These are phyloP conservation scores for Drosera capensis DNA, from an alignment of 148 eudicot species.

Conservation along the genomic window DNA sequence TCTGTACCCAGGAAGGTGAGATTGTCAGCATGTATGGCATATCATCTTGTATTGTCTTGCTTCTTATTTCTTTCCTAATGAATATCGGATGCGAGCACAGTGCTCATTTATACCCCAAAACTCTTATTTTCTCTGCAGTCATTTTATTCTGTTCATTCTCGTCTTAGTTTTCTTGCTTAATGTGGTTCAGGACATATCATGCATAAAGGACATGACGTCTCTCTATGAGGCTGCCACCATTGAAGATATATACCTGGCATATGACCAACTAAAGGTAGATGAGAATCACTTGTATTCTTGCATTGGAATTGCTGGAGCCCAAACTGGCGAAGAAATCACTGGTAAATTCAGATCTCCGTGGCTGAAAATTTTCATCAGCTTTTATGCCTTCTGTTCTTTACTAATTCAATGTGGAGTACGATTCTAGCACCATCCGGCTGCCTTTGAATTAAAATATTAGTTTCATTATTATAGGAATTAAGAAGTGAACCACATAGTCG, in stretches of 20 bases:
- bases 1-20: constrained; percentile 85
- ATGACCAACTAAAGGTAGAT: constrained; percentile 74
- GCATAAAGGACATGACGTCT: constrained; percentile 71
- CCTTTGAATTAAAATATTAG: too few relatives aligned
- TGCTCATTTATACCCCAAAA: not conserved
- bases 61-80: constrained; percentile 4
- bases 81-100: not conserved
- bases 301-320: constrained; percentile 80
- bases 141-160: not conserved
- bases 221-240: constrained; percentile 70
- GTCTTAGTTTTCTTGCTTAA: not conserved
- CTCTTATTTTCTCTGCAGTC: not conserved
- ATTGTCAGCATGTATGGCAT: not conserved
- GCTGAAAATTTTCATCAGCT: too few relatives aligned
- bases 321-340: constrained; percentile 44
- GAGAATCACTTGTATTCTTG: constrained; percentile 79
- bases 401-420: too few relatives aligned
- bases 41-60: not conserved
- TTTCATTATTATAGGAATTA: too few relatives aligned
- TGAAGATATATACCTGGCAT: constrained; percentile 68
- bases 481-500: too few relatives aligned
- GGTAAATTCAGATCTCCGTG: constrained; percentile 24
- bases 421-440: too few relatives aligned
- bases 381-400: too few relatives aligned
- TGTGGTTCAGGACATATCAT: constrained; percentile 53